Evolutionary conservation across 2,329 filamentous ascomycete genomes (phyloP).

Genomic region (Fusarium pseudoanthophilum): DNA sequence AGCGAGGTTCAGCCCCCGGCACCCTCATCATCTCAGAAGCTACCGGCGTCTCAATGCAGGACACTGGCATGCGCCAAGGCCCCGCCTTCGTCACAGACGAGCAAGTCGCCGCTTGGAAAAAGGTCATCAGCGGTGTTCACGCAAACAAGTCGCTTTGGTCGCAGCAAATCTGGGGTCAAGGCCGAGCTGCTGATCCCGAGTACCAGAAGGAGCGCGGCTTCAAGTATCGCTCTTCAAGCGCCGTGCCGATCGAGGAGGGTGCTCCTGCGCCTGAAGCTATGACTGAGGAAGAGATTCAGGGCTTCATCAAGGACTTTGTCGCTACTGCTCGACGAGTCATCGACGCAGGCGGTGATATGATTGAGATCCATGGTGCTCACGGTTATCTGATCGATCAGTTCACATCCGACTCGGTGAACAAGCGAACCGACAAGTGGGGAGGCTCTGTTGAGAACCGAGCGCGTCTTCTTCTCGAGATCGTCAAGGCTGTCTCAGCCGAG

Average conservation of each 20-base stretch:
- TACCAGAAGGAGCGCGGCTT: conserved; percentile 40
- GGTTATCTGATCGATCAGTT: conserved; percentile 70
- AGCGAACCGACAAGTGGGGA: conserved; percentile 64
- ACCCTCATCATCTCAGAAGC: conserved; percentile 48
- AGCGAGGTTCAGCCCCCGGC: conserved; percentile 57
- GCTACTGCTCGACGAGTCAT: conserved; percentile 14
- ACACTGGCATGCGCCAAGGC: conserved; percentile 21
- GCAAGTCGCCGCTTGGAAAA: conserved; percentile 45
- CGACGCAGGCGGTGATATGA: conserved; percentile 16
- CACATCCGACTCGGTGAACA: conserved; percentile 52
- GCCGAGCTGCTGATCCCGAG: conserved; percentile 35
- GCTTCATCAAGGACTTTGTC: conserved; percentile 21
- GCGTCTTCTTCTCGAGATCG: conserved; percentile 60
- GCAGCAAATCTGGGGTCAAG: conserved; percentile 42
- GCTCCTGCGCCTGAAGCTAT: conserved; percentile 8
- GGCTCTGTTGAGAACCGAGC: conserved; percentile 64
- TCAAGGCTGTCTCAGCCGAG: conserved; percentile 49
- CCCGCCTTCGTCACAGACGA: conserved; percentile 28
- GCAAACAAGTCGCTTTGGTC: conserved; percentile 45
- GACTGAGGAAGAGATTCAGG: conserved; percentile 17
- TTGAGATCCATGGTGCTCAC: conserved; percentile 52
- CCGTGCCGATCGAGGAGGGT: conserved; percentile 10
- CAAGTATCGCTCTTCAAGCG: conserved; percentile 45
- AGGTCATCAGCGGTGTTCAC: conserved; percentile 45
- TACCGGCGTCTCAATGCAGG: conserved; percentile 41